phyloP scores from a whole-genome alignment of 2,329 filamentous ascomycete genomes.

The Dothideomycetidae sp. region DNA sequence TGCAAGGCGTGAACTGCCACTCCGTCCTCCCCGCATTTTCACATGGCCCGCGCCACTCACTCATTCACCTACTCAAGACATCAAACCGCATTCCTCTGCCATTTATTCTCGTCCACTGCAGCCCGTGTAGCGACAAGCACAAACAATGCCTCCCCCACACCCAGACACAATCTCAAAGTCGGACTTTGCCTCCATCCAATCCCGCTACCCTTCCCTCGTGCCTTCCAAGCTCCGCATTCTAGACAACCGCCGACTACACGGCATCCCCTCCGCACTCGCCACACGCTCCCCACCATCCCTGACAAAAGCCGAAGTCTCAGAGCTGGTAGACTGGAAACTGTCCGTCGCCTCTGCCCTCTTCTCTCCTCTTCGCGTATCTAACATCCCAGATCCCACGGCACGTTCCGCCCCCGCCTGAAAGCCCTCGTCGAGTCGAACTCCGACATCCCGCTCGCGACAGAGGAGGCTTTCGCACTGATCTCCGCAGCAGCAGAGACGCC shows the following conservation, averaged over 20 bases:
- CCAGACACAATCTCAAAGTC: background rate
- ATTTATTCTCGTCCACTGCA: no score
- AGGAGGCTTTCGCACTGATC: slow-evolving; percentile 33
- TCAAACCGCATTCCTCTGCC: no score
- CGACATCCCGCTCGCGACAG: slow-evolving; percentile 35
- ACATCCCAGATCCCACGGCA: slow-evolving; percentile 33
- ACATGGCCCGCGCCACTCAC: no score
- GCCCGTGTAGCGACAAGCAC: background rate
- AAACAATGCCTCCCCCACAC: background rate
- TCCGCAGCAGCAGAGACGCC: slow-evolving; percentile 9
- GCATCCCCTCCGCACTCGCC: slow-evolving; percentile 36
- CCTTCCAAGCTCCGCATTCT: slow-evolving; percentile 36
- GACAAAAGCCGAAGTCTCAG: slow-evolving; percentile 43
- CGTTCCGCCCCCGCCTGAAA: slow-evolving; percentile 34
- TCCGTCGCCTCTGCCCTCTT: slow-evolving; percentile 30
- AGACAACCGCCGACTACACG: slow-evolving; percentile 45
- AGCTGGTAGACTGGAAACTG: slow-evolving; percentile 58
- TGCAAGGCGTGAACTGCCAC: no score
- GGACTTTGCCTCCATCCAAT: slow-evolving; percentile 15
- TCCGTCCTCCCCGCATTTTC: no score
- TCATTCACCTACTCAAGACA: no score
- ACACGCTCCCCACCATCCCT: slow-evolving; percentile 29
- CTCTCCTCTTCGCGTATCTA: slow-evolving; percentile 7
- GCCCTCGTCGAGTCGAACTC: slow-evolving; percentile 45
- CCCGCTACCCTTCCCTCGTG: slow-evolving; percentile 16